phyloP scores from a whole-genome alignment of 2,329 filamentous ascomycete genomes.

The Tolypocladium cylindrosporum region DNA sequence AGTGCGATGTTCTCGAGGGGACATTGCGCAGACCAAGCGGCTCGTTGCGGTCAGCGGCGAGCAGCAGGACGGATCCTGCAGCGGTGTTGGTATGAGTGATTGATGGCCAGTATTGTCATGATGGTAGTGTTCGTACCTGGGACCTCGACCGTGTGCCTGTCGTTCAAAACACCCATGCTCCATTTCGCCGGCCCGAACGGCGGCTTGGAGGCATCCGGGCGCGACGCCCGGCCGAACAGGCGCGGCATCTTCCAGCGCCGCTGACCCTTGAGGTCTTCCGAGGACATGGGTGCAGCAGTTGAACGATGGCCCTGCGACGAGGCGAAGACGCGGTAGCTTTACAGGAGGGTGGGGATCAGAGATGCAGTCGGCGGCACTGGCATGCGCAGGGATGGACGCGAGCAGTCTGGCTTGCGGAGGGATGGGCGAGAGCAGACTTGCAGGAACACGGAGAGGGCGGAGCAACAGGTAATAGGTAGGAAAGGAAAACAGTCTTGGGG shows the following conservation, averaged over 20 bases:
- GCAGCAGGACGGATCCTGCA: conserved; percentile 8
- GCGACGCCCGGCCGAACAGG: not conserved
- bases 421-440: too few relatives aligned
- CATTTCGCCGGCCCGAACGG: conserved; percentile 29
- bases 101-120: not conserved
- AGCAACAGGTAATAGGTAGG: too few relatives aligned
- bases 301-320: not conserved
- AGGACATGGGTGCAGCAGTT: not conserved
- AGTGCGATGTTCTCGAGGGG: conserved; percentile 47
- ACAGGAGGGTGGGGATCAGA: not conserved
- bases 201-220: not conserved
- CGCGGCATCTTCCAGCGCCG: not conserved
- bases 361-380: too few relatives aligned
- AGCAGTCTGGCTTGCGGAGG: too few relatives aligned
- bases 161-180: conserved; percentile 75
- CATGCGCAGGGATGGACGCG: too few relatives aligned
- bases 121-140: conserved; percentile 46
- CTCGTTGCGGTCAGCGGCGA: conserved; percentile 8
- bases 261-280: not conserved
- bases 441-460: too few relatives aligned
- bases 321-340: not conserved
- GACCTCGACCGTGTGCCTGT: conserved; percentile 72
- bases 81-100: not conserved
- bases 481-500: too few relatives aligned
- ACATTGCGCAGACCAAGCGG: conserved; percentile 26